Base-by-base conservation (phyloP, 2,329 filamentous ascomycete species). In the Boeremia lycopersici region DNA sequence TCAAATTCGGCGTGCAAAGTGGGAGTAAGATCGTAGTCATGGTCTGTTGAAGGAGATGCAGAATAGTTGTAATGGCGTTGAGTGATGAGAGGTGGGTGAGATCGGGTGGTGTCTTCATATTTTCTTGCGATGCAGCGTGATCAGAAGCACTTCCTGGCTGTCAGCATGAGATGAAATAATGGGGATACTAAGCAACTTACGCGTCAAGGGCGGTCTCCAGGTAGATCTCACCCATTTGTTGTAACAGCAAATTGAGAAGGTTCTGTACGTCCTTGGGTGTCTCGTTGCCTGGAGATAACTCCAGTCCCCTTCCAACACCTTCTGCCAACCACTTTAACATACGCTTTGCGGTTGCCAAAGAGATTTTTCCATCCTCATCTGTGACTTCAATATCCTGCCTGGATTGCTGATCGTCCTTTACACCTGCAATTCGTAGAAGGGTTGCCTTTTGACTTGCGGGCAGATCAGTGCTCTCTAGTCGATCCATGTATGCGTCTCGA, bases 271-370 rank as follows among this genome's bases (percentile, higher is more conserved):
- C 95, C 74, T 96, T 98, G 13, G 95, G 91, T 4, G 92, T 97
- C 65, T 99, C 95, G 53, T 84, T 89, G 46, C 88, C 87, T 23
- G 90, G 89, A 23, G 90, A 92, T n/a, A 99, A 82, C 74, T 99
- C 95, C 9, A 99, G 82, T 0, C 92, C 91, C 60, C 95, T 84
- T 34, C 95, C 90, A 23, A 99, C 93, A 59, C 91, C 92, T 79
- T 99, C 95, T 2, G 95, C 95, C 35, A 99, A 80, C 95, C 95
- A 99, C 72, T 91, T 96, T 56, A 99, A 84, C 93, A 99, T 99
- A 53, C 95, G 86, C 77, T 98, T 98, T n/a, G 93, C 91, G 72
- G 90, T 92, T n/a, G 86, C 81, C 4, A 96, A 81, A 63, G 88
- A 93, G 25, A 98, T 79, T 52, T 86, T 82, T 30, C 95, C 95